Percentiles rank a stretch among this genome's conserved stretches.
These are phyloP conservation scores for Lactifluus hygrophoroides DNA, from an alignment of 768 basidiomycete genomes.

Conservation along the genomic window DNA sequence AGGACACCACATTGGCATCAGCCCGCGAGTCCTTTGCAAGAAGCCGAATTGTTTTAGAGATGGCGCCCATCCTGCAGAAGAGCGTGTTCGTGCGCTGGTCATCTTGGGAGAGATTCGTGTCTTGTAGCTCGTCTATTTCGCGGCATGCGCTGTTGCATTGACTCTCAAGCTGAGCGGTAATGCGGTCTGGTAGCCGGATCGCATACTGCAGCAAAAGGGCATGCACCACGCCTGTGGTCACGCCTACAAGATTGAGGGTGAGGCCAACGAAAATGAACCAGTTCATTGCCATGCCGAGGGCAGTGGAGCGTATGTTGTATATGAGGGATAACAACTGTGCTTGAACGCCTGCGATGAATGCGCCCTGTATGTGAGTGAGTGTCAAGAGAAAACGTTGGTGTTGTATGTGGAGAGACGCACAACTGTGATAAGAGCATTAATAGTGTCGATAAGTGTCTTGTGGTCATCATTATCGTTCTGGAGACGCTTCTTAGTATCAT, in stretches of 20 bases:
- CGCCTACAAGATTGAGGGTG: constrained; percentile 19
- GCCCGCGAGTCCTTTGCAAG: too few species aligned
- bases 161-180: neutral
- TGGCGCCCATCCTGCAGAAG: neutral
- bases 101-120: neutral
- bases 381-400: neutral
- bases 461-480: constrained; percentile 4
- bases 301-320: neutral
- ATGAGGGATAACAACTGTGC: constrained; percentile 6
- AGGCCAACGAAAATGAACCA: constrained; percentile 20
- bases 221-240: constrained; percentile 10
- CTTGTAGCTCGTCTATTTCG: neutral
- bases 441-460: constrained; percentile 13
- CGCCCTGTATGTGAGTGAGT: constrained; percentile 1
- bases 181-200: constrained; percentile 6
- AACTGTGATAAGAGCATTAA: too few species aligned
- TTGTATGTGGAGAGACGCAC: too few species aligned
- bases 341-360: constrained; percentile 21
- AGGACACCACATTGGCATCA: too few species aligned
- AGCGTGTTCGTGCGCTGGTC: neutral
- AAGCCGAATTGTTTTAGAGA: neutral
- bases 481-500: neutral
- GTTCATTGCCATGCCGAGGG: constrained; percentile 3
- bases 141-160: constrained; percentile 12
- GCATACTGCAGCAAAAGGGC: constrained; percentile 8